Evolutionary conservation across 1,139 yeast genomes (phyloP).

Genomic region (Kodamaea sp.): DNA sequence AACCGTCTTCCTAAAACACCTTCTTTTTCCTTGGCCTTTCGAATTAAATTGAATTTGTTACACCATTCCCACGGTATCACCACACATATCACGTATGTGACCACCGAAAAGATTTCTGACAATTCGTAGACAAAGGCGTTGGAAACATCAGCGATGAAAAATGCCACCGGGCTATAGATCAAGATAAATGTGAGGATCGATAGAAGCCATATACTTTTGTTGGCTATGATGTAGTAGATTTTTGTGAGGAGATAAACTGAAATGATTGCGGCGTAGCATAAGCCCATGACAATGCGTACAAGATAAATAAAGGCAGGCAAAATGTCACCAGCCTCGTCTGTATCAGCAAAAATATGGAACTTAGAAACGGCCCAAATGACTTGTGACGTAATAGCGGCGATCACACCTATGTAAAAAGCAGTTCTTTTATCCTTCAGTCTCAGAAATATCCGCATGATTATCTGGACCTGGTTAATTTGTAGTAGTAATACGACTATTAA

Average conservation of each 20-base stretch:
- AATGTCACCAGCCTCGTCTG: slow-evolving; percentile 54
- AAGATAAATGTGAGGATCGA: slow-evolving; percentile 61
- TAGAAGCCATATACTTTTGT: slow-evolving; percentile 50
- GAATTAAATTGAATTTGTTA: slow-evolving; percentile 62
- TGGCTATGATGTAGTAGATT: slow-evolving; percentile 54
- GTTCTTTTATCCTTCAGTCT: slow-evolving; percentile 71
- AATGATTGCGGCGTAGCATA: slow-evolving; percentile 70
- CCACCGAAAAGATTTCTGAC: slow-evolving; percentile 71
- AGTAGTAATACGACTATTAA: slow-evolving; percentile 60
- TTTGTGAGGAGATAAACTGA: slow-evolving; percentile 60
- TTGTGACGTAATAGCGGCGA: slow-evolving; percentile 59
- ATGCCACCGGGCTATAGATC: slow-evolving; percentile 65
- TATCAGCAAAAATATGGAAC: slow-evolving; percentile 39
- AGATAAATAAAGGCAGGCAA: slow-evolving; percentile 80
- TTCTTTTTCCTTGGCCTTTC: slow-evolving; percentile 67
- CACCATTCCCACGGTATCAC: slow-evolving; percentile 91
- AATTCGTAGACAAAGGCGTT: slow-evolving; percentile 70
- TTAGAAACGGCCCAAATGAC: slow-evolving; percentile 70
- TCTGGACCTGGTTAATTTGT: slow-evolving; percentile 75
- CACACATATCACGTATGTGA: slow-evolving; percentile 70
- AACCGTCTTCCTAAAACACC: slow-evolving; percentile 81
- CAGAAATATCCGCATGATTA: slow-evolving; percentile 69
- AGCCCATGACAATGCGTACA: slow-evolving; percentile 71
- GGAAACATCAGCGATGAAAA: slow-evolving; percentile 78
- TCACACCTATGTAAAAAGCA: slow-evolving; percentile 61